Conservation (phyloP, 768 basidiomycete genomes). For the Arthromyces matolae region DNA sequence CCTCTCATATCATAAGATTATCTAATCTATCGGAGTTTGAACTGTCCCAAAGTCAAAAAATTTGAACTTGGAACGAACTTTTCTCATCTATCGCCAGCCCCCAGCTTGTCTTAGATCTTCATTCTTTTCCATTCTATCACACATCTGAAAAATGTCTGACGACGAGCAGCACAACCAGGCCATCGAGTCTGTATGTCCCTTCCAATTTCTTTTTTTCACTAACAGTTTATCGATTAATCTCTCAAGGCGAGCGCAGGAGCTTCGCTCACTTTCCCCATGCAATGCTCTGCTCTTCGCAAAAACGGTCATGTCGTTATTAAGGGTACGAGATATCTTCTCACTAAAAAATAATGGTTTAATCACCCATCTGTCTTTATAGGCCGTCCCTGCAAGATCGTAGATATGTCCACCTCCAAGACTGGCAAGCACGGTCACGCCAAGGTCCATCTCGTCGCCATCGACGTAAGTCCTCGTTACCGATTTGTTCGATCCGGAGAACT, state of each 20-base stretch:
- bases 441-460: conserved; percentile 95
- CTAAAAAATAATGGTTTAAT: no score
- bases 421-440: conserved; percentile 99
- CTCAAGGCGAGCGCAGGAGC: conserved; percentile 67
- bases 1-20: conserved; percentile 12
- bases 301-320: conserved; percentile 96
- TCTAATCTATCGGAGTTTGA: conserved; percentile 23
- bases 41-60: conserved; percentile 15
- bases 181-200: conserved; percentile 73
- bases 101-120: conserved; percentile 20
- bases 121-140: conserved; percentile 22
- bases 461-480: conserved; percentile 56
- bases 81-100: conserved; percentile 15
- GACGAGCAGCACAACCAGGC: conserved; percentile 84
- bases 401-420: conserved; percentile 99
- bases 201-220: conserved; percentile 1
- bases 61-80: no score
- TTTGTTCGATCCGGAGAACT: conserved; percentile 4
- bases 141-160: conserved; percentile 69
- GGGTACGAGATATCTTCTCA: no score
- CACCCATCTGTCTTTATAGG: conserved; percentile 33
- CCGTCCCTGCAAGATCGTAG: conserved; percentile 97
- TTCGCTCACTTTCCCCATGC: conserved; percentile 79
- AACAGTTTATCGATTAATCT: conserved; percentile 4
- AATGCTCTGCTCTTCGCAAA: conserved; percentile 95